A percentile compares a stretch with the other conserved stretches of the same genome.
phyloP scores from a whole-genome alignment of 1,139 yeast species.

The Lodderomyces elongisporus region DNA sequence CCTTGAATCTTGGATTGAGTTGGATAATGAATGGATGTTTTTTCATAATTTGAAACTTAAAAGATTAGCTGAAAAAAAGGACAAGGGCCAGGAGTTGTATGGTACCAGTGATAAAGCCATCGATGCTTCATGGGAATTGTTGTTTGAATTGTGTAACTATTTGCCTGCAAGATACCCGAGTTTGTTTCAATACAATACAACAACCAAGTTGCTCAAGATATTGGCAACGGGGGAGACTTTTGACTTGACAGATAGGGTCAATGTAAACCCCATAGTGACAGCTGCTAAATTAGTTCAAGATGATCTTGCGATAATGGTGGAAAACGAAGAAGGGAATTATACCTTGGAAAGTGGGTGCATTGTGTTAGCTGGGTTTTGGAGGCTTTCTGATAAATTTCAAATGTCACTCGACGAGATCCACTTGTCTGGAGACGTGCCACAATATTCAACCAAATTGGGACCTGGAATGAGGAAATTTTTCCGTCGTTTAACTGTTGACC shows the following conservation, averaged over 20 bases:
- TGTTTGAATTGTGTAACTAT: conserved; percentile 48
- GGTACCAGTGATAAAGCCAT: conserved; percentile 49
- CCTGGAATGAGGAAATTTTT: conserved; percentile 64
- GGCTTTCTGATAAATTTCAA: conserved; percentile 51
- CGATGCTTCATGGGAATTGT: conserved; percentile 53
- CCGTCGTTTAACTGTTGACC: conserved; percentile 46
- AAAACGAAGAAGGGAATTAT: conserved; percentile 48
- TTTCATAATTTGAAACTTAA: conserved; percentile 49
- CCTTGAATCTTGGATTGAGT: conserved; percentile 57
- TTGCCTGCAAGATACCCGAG: conserved; percentile 57
- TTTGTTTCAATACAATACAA: conserved; percentile 42
- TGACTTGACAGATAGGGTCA: conserved; percentile 14
- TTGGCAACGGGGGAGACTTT: conserved; percentile 46
- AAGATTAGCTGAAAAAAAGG: conserved; percentile 39
- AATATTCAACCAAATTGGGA: conserved; percentile 52
- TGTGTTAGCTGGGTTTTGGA: conserved; percentile 62
- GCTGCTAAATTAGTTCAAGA: conserved; percentile 60
- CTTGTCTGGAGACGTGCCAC: conserved; percentile 62
- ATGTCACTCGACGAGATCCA: conserved; percentile 55
- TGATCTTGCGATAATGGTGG: conserved; percentile 64
- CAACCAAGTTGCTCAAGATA: conserved; percentile 46
- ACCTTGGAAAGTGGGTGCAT: conserved; percentile 56
- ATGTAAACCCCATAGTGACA: conserved; percentile 53
- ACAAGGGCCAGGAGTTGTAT: conserved; percentile 39
- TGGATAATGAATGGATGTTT: conserved; percentile 59